Evolutionary conservation across 192 early-diverging fungal species (phyloP), one percentile per base, ranked within the genome.

Genomic region (Coemansia sp.): DNA sequence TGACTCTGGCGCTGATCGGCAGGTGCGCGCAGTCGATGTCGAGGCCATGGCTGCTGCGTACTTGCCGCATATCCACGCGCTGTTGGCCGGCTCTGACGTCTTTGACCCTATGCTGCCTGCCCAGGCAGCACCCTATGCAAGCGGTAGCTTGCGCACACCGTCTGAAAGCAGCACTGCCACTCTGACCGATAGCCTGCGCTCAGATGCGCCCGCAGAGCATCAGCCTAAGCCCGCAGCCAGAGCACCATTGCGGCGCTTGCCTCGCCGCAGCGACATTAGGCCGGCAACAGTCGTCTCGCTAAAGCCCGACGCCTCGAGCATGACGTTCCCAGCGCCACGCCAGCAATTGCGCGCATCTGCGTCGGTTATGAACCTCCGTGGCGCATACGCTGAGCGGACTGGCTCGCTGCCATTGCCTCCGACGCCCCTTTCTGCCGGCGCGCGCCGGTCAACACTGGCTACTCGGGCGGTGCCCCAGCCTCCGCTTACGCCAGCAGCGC

Each of bases 1-100:
- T 40, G 35, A 53, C 17, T n/a, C 0, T 25, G 12, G 36, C 2
- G 22, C 41, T 19, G 75, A 77, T 35, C 53, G 42, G 35, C 35
- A 11, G 1, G 72, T 46, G 45, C 63, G 65, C 3, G 32, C 67
- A 22, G 43, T 74, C 11, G 71, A 79, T 36, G 46, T 79, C 4
- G 77, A 73, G 19, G 60, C 64, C 25, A 79, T 79, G 77, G 60
- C 64, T 9, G 68, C 47, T 39, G 64, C 64, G 45, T 62, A 79
- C 56, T 19, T 79, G 68, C 71, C 71, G 20, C 67, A 40, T 47
- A 45, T 71, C 35, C 61, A 70, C 32, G n/a, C 46, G 39, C 41
- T 61, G 45, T 20, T 69, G 45, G 25, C 20, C 27, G 31, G 3
- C 22, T 8, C 22, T 15, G 24, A 51, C 11, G 3, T 25, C 8